A percentile compares a stretch with the other conserved stretches of the same genome.
Conservation (phyloP, 345 rosid species). For the Cardiospermum halicacabum region DNA sequence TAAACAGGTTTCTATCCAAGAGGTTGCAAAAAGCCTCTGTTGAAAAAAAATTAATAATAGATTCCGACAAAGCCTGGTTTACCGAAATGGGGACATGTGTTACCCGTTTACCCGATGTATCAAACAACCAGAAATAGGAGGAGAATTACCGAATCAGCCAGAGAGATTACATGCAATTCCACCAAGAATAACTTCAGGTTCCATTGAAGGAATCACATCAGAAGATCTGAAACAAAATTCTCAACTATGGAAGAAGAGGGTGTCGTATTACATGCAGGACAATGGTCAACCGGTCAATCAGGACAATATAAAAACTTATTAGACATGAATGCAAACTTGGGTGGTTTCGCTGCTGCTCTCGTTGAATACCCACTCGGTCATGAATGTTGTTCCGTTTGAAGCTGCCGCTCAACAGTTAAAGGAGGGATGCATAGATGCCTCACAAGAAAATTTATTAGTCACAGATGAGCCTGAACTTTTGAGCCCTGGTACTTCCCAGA, state of each 20-base stretch:
- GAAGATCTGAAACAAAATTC: constrained; percentile 34
- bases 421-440: no score
- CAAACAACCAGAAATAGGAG: constrained; percentile 27
- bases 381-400: constrained; percentile 57
- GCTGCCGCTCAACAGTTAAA: no score
- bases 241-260: constrained; percentile 40
- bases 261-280: constrained; percentile 32
- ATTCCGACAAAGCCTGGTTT: constrained; percentile 59
- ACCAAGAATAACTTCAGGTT: constrained; percentile 27
- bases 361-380: constrained; percentile 52
- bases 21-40: constrained; percentile 49
- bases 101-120: constrained; percentile 42
- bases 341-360: constrained; percentile 69
- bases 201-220: constrained; percentile 26
- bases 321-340: constrained; percentile 73
- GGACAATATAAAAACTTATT: constrained; percentile 54
- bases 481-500: no score
- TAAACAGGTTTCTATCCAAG: constrained; percentile 46
- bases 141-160: constrained; percentile 40
- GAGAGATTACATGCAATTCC: constrained; percentile 44
- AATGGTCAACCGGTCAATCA: constrained; percentile 33
- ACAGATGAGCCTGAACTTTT: no score
- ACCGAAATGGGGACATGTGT: constrained; percentile 52
- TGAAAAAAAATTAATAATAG: constrained; percentile 66
- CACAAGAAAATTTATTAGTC: no score